Evolutionary conservation across 2,329 filamentous ascomycete genomes (phyloP).

Genomic region (Penicillium sp.): DNA sequence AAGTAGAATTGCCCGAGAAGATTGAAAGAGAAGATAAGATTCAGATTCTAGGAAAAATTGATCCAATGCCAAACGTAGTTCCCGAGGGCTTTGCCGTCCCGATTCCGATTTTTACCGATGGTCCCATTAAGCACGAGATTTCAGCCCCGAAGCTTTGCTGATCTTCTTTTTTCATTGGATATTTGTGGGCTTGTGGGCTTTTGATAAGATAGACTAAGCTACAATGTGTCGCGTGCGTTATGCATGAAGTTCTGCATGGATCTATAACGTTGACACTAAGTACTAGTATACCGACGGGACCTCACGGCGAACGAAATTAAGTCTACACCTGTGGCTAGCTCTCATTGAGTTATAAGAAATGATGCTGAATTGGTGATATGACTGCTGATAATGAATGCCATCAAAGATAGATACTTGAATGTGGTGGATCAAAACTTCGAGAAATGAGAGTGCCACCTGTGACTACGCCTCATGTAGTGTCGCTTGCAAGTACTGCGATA

Average conservation of each 20-base stretch:
- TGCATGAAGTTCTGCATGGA: too few species aligned
- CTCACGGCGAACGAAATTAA: too few species aligned
- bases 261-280: too few species aligned
- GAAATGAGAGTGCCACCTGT: background rate
- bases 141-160: background rate
- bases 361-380: background rate
- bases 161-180: background rate
- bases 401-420: background rate
- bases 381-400: background rate
- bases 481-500: background rate
- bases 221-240: background rate
- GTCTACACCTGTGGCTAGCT: too few species aligned
- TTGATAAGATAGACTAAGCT: background rate
- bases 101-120: conserved; percentile 24
- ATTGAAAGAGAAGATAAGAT: conserved; percentile 1
- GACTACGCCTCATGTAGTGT: conserved; percentile 2
- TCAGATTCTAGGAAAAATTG: background rate
- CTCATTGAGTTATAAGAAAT: too few species aligned
- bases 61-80: conserved; percentile 11
- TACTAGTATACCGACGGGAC: too few species aligned
- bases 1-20: conserved; percentile 2
- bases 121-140: conserved; percentile 1
- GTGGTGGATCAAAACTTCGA: background rate
- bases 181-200: background rate
- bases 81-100: conserved; percentile 7